Evolutionary conservation across 2,329 filamentous ascomycete species (phyloP).

Genomic region (Neofusicoccum parvum): DNA sequence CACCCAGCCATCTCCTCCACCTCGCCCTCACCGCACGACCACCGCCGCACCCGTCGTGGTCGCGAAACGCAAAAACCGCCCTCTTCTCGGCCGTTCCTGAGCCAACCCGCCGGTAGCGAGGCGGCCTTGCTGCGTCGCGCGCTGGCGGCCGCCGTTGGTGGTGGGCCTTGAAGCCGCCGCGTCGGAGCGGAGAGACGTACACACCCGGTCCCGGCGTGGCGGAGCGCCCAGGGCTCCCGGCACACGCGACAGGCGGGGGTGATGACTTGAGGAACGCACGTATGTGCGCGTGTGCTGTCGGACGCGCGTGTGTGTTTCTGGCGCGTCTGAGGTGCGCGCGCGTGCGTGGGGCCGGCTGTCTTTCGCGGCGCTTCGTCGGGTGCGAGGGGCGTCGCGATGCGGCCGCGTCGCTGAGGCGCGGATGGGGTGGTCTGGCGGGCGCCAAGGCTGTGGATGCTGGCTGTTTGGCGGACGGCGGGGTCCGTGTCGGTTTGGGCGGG

Average conservation of each 20-base stretch:
- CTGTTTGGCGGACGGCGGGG: background rate
- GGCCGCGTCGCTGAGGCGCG: too few relatives aligned
- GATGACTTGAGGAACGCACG: background rate
- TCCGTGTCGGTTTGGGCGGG: background rate
- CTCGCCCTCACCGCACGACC: background rate
- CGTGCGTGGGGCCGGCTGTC: too few relatives aligned
- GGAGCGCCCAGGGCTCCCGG: background rate
- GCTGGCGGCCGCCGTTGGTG: background rate
- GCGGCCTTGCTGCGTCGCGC: background rate
- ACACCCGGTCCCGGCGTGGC: background rate
- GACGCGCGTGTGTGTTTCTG: too few relatives aligned
- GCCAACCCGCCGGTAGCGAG: background rate
- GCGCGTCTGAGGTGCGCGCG: too few relatives aligned
- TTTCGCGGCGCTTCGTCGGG: too few relatives aligned
- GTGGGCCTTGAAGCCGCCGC: background rate
- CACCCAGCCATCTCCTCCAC: background rate
- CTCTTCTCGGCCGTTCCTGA: background rate
- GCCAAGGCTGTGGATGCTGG: too few relatives aligned
- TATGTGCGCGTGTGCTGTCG: background rate
- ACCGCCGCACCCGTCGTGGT: too few relatives aligned
- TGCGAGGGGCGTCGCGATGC: too few relatives aligned
- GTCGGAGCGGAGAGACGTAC: background rate
- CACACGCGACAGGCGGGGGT: background rate
- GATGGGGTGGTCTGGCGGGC: too few relatives aligned
- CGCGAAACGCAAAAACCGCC: background rate